phyloP scores from a whole-genome alignment of 208 protist species.

The Hexamita inflata region DNA sequence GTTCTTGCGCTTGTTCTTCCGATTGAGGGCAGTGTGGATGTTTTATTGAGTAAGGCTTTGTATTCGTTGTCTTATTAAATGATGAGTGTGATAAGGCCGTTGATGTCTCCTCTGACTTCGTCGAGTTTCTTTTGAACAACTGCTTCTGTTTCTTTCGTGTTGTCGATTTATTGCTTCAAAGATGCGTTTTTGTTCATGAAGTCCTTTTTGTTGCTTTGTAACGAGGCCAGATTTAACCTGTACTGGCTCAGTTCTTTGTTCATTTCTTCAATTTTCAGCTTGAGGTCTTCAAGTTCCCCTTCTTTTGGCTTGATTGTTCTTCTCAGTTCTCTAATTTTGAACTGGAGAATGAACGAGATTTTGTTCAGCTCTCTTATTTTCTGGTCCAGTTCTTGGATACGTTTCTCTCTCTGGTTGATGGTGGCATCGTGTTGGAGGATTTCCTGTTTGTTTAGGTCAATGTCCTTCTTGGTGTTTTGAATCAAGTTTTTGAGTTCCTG shows the following conservation, averaged over 20 bases:
- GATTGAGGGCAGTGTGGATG: background rate
- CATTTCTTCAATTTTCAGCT: slow-evolving; percentile 19
- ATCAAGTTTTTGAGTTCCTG: background rate
- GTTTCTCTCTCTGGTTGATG: background rate
- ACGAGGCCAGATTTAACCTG: background rate
- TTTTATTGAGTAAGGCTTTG: background rate
- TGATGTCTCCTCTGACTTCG: background rate
- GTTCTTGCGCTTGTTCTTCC: background rate
- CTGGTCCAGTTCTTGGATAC: slow-evolving; percentile 3
- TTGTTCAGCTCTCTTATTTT: slow-evolving; percentile 13
- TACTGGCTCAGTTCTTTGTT: slow-evolving; percentile 13
- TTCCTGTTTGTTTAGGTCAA: background rate
- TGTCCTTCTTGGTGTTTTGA: background rate
- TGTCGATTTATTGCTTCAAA: slow-evolving; percentile 7
- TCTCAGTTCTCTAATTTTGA: slow-evolving; percentile 6
- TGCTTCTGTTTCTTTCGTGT: background rate
- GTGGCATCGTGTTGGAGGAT: slow-evolving; percentile 5
- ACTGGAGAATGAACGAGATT: slow-evolving; percentile 1
- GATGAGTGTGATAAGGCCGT: background rate
- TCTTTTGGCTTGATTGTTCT: slow-evolving; percentile 1
- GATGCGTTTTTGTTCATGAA: background rate
- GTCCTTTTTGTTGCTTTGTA: slow-evolving; percentile 16
- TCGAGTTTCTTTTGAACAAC: background rate
- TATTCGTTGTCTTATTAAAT: background rate
- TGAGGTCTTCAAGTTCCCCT: background rate